Evolutionary conservation across 176 grass and related monocot genomes (phyloP).

Genomic region (Bonia amplexicaulis): DNA sequence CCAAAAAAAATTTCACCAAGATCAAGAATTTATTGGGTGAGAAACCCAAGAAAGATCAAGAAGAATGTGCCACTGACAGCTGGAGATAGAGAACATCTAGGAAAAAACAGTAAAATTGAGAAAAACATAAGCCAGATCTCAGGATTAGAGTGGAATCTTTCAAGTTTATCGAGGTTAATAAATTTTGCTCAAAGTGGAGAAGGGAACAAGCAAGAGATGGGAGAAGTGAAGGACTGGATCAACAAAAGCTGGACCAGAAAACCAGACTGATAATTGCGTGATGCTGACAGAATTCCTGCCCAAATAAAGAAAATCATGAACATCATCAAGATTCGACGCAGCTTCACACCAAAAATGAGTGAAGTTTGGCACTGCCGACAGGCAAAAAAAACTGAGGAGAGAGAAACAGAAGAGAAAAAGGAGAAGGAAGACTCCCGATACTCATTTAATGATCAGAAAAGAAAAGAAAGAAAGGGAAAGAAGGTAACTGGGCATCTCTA

Average conservation of each 20-base stretch:
- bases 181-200: neutral
- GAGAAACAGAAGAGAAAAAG: neutral
- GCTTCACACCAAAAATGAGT: slow-evolving; percentile 11
- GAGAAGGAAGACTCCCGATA: neutral
- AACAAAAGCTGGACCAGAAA: slow-evolving; percentile 2
- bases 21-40: neutral
- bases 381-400: neutral
- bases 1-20: neutral
- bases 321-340: slow-evolving; percentile 13
- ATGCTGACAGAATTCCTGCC: slow-evolving; percentile 44
- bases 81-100: slow-evolving; percentile 8
- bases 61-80: neutral
- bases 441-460: slow-evolving; percentile 16
- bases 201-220: neutral
- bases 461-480: neutral
- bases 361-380: slow-evolving; percentile 39
- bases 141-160: neutral
- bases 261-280: neutral
- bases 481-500: neutral
- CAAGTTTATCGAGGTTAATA: neutral
- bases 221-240: slow-evolving; percentile 2
- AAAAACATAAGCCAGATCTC: slow-evolving; percentile 18
- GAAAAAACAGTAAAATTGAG: neutral
- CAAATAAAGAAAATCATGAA: slow-evolving; percentile 30
- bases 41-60: slow-evolving; percentile 20